These are phyloP conservation scores for Calonectria crousiana DNA, from an alignment of 2,329 filamentous ascomycete genomes.

Conservation along the genomic window DNA sequence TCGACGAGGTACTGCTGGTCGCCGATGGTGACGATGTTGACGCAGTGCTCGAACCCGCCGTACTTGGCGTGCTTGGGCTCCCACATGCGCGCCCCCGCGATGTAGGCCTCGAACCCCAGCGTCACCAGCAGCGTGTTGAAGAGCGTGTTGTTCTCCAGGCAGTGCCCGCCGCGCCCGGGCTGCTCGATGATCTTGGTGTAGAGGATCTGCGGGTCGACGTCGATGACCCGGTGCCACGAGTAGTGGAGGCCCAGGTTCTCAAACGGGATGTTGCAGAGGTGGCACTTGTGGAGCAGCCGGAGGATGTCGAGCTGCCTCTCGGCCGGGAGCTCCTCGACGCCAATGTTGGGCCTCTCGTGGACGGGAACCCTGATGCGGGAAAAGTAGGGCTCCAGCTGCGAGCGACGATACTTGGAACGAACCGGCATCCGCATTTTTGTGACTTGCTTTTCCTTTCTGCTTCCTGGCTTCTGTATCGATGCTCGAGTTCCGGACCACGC, in stretches of 20 bases:
- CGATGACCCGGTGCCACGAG: slow-evolving; percentile 49
- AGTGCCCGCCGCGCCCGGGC: slow-evolving; percentile 59
- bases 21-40: slow-evolving; percentile 68
- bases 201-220: slow-evolving; percentile 55
- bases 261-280: slow-evolving; percentile 65
- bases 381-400: slow-evolving; percentile 31
- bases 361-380: slow-evolving; percentile 27
- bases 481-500: not conserved
- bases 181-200: slow-evolving; percentile 57
- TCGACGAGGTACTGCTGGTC: slow-evolving; percentile 64
- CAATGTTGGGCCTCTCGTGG: slow-evolving; percentile 6
- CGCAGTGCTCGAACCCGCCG: slow-evolving; percentile 60
- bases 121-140: slow-evolving; percentile 61
- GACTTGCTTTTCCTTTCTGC: not conserved
- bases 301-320: slow-evolving; percentile 46
- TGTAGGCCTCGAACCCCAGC: slow-evolving; percentile 63
- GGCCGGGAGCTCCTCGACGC: slow-evolving; percentile 19
- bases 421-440: not conserved
- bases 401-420: slow-evolving; percentile 15
- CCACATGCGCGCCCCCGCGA: slow-evolving; percentile 59
- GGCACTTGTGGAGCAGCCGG: slow-evolving; percentile 50
- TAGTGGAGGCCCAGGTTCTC: slow-evolving; percentile 68
- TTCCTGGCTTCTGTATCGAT: not conserved
- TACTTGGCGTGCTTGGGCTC: slow-evolving; percentile 26
- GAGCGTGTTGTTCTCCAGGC: slow-evolving; percentile 61